These are phyloP conservation scores for Naganishia liquefaciens DNA, from an alignment of 1,284 basidiomycete species.

Conservation along the genomic window DNA sequence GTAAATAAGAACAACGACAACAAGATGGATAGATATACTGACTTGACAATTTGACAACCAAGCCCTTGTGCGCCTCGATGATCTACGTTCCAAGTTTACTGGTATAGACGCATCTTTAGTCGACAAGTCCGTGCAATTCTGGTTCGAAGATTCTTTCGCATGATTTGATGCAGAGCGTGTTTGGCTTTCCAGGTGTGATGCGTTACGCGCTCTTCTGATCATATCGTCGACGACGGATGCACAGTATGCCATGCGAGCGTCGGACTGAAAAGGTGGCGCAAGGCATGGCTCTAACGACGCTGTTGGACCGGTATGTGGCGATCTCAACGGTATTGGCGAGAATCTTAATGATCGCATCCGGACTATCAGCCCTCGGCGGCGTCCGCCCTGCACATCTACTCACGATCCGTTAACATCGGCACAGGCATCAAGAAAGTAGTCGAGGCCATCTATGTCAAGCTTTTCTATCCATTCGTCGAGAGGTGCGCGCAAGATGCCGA, in stretches of 20 bases:
- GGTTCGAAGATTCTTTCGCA: no score
- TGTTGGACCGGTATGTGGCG: conserved; percentile 61
- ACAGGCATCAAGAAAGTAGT: conserved; percentile 66
- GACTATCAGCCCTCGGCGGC: not conserved
- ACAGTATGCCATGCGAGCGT: conserved; percentile 75
- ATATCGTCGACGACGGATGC: conserved; percentile 78
- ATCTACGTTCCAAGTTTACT: not conserved
- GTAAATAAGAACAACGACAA: not conserved
- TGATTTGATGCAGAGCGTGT: no score
- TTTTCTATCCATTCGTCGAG: conserved; percentile 55
- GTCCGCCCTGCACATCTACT: conserved; percentile 33
- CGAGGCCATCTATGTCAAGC: conserved; percentile 66
- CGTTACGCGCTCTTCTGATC: not conserved
- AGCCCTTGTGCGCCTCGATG: conserved; percentile 54
- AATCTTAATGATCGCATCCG: not conserved
- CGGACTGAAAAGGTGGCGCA: conserved; percentile 46
- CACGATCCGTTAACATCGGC: conserved; percentile 81
- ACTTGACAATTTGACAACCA: conserved; percentile 74
- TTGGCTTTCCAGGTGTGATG: no score
- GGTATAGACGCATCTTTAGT: no score
- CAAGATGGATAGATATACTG: conserved; percentile 39
- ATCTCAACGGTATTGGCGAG: conserved; percentile 9
- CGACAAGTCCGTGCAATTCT: no score
- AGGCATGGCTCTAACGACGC: conserved; percentile 64
- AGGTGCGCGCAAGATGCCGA: conserved; percentile 80